Evolutionary conservation across 805 yeast species (phyloP).

Genomic region (Yamadazyma ubonensis): DNA sequence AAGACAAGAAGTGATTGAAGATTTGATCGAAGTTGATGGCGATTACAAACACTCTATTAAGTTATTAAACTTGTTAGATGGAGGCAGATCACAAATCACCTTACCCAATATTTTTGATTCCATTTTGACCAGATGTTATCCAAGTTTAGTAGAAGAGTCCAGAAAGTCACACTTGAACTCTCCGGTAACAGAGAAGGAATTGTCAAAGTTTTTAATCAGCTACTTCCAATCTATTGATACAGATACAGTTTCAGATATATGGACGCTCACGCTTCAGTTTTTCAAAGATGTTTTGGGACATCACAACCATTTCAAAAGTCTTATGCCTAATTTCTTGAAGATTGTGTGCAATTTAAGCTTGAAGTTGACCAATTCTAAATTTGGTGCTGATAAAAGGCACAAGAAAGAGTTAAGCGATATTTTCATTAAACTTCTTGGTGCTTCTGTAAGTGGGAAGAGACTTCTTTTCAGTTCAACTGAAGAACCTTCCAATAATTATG

Average conservation of each 20-base stretch:
- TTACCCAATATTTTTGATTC: conserved; percentile 66
- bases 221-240: conserved; percentile 68
- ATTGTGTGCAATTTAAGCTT: conserved; percentile 51
- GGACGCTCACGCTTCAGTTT: conserved; percentile 56
- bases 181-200: conserved; percentile 42
- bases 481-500: conserved; percentile 1
- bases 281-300: conserved; percentile 57
- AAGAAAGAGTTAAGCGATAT: conserved; percentile 54
- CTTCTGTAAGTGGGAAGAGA: conserved; percentile 15
- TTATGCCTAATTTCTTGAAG: conserved; percentile 54
- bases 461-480: conserved; percentile 11
- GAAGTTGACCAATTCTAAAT: conserved; percentile 57
- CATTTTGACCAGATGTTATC: conserved; percentile 46
- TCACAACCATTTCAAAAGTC: conserved; percentile 43
- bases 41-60: conserved; percentile 36
- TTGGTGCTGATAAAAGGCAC: conserved; percentile 59
- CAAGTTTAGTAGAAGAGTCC: conserved; percentile 28
- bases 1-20: conserved; percentile 70
- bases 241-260: conserved; percentile 79
- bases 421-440: conserved; percentile 30
- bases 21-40: conserved; percentile 46
- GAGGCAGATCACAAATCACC: conserved; percentile 74
- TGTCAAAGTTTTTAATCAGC: conserved; percentile 46
- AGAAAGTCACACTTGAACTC: conserved; percentile 48
- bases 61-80: conserved; percentile 76